These are phyloP conservation scores for Aspergillus brunneoviolaceus DNA, from an alignment of 2,329 filamentous ascomycete species.

Conservation along the genomic window DNA sequence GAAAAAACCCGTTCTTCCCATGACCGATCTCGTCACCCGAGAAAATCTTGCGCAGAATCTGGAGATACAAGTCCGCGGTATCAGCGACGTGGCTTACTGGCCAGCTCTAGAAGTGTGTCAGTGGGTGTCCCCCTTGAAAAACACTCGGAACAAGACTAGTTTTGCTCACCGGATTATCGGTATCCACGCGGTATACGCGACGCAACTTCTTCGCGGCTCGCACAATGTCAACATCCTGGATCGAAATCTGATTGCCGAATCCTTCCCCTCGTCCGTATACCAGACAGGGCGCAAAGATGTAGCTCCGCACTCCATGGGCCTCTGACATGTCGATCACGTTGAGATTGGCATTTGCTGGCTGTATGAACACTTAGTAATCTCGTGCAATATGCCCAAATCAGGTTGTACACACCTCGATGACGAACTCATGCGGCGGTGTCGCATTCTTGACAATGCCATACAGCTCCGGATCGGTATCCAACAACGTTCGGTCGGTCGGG, in stretches of 20 bases:
- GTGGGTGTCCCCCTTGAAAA: background rate
- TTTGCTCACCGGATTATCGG: slow-evolving; percentile 32
- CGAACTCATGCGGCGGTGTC: slow-evolving; percentile 32
- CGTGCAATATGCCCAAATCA: background rate
- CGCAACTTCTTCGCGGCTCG: slow-evolving; percentile 44
- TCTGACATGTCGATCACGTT: slow-evolving; percentile 47
- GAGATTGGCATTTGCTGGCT: slow-evolving; percentile 46
- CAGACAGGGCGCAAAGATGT: slow-evolving; percentile 56
- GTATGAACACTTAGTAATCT: background rate
- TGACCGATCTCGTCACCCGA: slow-evolving; percentile 36
- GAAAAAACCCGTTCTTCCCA: slow-evolving; percentile 52
- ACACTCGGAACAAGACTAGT: background rate
- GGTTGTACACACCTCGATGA: slow-evolving; percentile 5
- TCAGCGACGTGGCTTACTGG: slow-evolving; percentile 55
- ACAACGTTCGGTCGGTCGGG: slow-evolving; percentile 42
- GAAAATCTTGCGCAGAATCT: slow-evolving; percentile 49
- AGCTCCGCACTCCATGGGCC: slow-evolving; percentile 46
- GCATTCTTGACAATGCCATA: slow-evolving; percentile 47
- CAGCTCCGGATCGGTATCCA: slow-evolving; percentile 47
- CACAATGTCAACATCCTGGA: slow-evolving; percentile 53
- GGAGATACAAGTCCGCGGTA: slow-evolving; percentile 49
- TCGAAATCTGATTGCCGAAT: slow-evolving; percentile 53
- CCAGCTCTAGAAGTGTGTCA: slow-evolving; percentile 42
- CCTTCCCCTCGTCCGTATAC: slow-evolving; percentile 54
- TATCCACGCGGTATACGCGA: slow-evolving; percentile 46